These are phyloP conservation scores for Pestalotiopsis sp. DNA, from an alignment of 2,329 filamentous ascomycete genomes.

Conservation along the genomic window DNA sequence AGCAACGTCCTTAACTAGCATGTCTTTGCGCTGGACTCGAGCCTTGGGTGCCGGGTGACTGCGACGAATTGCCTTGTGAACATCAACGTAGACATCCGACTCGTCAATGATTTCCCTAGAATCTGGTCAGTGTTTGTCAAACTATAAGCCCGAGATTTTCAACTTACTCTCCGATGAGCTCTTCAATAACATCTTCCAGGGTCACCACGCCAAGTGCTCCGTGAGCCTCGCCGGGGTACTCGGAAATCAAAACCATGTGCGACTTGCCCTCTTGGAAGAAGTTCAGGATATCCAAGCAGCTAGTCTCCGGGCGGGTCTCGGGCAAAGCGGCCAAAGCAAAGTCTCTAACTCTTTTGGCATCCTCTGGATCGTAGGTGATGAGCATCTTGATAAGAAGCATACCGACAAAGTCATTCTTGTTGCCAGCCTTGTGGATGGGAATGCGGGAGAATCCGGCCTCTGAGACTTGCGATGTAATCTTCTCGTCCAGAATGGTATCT, in stretches of 20 bases:
- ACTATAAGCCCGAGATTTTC: conserved; percentile 21
- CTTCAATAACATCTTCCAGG: conserved; percentile 96
- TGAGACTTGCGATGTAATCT: conserved; percentile 91
- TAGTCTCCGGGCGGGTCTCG: conserved; percentile 92
- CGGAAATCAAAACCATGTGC: conserved; percentile 96
- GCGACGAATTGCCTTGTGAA: conserved; percentile 95
- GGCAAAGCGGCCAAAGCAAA: conserved; percentile 93
- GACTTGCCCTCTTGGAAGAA: conserved; percentile 99
- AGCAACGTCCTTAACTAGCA: conserved; percentile 34
- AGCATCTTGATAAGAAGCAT: conserved; percentile 99
- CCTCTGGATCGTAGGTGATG: conserved; percentile 97
- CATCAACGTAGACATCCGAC: conserved; percentile 96
- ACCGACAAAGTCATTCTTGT: conserved; percentile 85
- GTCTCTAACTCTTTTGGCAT: conserved; percentile 82
- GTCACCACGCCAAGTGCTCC: conserved; percentile 94
- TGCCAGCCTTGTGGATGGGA: conserved; percentile 87
- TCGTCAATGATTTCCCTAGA: conserved; percentile 95
- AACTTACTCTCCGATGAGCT: conserved; percentile 93
- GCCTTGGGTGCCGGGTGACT: conserved; percentile 82
- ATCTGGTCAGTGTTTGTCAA: background rate
- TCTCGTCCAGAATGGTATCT: conserved; percentile 88
- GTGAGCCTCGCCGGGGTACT: conserved; percentile 84
- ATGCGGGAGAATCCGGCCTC: conserved; percentile 95
- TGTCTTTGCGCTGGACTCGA: conserved; percentile 39
- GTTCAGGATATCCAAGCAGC: conserved; percentile 97